Evolutionary conservation across 441 rosid species (phyloP), one percentile per base, ranked within the genome.

Genomic region (Eutrema salsugineum): DNA sequence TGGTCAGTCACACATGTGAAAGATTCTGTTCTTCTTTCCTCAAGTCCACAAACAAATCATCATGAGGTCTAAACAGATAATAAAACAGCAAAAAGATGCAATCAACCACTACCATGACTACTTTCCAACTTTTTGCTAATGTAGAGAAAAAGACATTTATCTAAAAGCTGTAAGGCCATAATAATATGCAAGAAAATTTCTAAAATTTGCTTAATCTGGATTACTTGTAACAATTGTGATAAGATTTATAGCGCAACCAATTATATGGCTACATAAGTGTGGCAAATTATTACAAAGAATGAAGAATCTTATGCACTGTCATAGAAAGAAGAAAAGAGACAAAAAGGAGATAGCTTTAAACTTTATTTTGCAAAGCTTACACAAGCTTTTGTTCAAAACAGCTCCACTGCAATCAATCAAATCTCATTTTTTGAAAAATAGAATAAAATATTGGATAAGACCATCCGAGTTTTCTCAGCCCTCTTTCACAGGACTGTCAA

Each of bases 241-340:
- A 68, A 68, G 50, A 35, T 24, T 11, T 32, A 49, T 17, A 27
- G 39, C 43, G 39, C 43, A 27, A 57, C 1, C 59, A 19, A 30
- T 66, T 20, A 57, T 38, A 53, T 20, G 40, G 11, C 65, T 56
- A 49, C 63, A 73, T 33, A 16, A 22, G 33, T 60, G 59, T 44
- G 69, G 39, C 51, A 36, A 70, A 33, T 32, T 38, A 10, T 27
- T 38, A 64, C 63, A 57, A 59, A 73, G 70, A 72, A 75, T 73
- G 72, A 66, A 70, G 83, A 75, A 85, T 78, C 83, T 77, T 71
- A 73, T 19, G 72, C 70, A 56, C 54, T 67, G 85, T 70, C 78
- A 51, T 71, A 75, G 54, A 65, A 54, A 59, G 11, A 20, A 53
- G 80, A 79, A 79, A 80, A 80, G 57, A 73, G 85, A 85, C 66